A percentile compares a stretch with the other conserved stretches of the same genome.
phyloP scores from a whole-genome alignment of 176 grass and related monocot genomes.

The Aechmea fasciata region DNA sequence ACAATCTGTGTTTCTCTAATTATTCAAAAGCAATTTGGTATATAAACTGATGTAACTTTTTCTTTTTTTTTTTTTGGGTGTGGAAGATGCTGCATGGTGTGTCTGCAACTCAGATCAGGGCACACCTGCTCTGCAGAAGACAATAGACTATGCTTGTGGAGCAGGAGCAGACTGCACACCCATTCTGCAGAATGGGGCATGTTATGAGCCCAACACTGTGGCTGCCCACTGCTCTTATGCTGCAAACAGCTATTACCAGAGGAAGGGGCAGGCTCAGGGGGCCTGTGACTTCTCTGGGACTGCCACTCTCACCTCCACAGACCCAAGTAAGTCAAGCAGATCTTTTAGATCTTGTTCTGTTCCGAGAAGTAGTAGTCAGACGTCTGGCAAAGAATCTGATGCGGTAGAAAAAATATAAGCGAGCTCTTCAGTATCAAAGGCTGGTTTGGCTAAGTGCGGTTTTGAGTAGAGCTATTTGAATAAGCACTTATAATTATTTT shows the following conservation, averaged over 20 bases:
- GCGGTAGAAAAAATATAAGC: too few relatives aligned
- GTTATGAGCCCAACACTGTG: conserved; percentile 36
- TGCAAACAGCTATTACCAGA: conserved; percentile 26
- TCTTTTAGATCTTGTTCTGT: too few relatives aligned
- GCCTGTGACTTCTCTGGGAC: conserved; percentile 19
- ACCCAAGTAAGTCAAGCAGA: background rate
- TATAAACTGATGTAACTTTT: background rate
- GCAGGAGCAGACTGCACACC: conserved; percentile 61
- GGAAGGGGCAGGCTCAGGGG: background rate
- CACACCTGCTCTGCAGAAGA: conserved; percentile 41
- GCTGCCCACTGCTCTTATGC: conserved; percentile 67
- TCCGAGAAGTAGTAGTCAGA: too few relatives aligned
- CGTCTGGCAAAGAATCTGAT: too few relatives aligned
- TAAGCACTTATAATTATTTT: too few relatives aligned
- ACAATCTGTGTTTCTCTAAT: too few relatives aligned
- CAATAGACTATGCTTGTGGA: conserved; percentile 88
- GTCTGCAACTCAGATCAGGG: conserved; percentile 39
- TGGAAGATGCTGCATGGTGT: conserved; percentile 68
- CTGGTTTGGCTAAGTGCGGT: too few relatives aligned
- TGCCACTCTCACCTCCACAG: background rate
- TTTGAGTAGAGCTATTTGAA: too few relatives aligned
- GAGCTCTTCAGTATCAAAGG: too few relatives aligned
- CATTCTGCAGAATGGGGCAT: conserved; percentile 30
- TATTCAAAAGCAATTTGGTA: too few relatives aligned
- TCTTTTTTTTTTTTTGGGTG: background rate